Base-by-base conservation (phyloP, 1,139 yeast species). In the Candida dubliniensis region DNA sequence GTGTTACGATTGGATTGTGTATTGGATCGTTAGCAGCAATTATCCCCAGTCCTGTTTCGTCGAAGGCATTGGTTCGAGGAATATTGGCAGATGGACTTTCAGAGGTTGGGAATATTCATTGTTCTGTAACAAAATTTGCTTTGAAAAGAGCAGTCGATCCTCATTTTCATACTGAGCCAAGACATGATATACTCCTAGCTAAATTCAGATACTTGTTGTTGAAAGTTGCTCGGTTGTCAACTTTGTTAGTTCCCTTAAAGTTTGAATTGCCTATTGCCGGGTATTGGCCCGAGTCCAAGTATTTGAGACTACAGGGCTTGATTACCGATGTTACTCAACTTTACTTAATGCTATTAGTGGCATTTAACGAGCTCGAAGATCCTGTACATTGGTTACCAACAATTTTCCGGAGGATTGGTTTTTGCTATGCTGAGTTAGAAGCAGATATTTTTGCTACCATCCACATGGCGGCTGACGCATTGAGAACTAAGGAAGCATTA, bases 241-340 rank as follows among this genome's bases (percentile, higher is more conserved):
- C 51, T 8, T 50, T 67, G 31, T 26, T 47, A 9, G 56, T 52
- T 10, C 61, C 71, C 1, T 59, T 69, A 24, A 56, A 56, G 33
- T 65, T 66, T 43, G 74, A 69, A 44, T 42, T 65, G 8, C 65
- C 69, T 0, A 40, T 69, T 8, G 51, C 63, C 2, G 74, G 75
- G 0, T 42, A 53, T n/a, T 69, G 74, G 74, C 74, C 75, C 0
- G 56, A 54, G 27, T 50, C 52, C 12, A 65, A 61, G 36, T 69
- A 69, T 46, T 43, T 42, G 14, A 54, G 56, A 41, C 49, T 69
- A 9, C 66, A 60, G 40, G 45, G 45, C 4, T 51, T 57, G n/a
- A 46, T 67, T 8, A 57, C 60, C 18, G 71, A 68, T 44, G 53
- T 67, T 2, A 50, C 63, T 3, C 69, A 60, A 50, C 50, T 68